A percentile compares a stretch with the other conserved stretches of the same genome.
Conservation (phyloP, 495 filamentous ascomycete species). For the Xylaria cubensis region DNA sequence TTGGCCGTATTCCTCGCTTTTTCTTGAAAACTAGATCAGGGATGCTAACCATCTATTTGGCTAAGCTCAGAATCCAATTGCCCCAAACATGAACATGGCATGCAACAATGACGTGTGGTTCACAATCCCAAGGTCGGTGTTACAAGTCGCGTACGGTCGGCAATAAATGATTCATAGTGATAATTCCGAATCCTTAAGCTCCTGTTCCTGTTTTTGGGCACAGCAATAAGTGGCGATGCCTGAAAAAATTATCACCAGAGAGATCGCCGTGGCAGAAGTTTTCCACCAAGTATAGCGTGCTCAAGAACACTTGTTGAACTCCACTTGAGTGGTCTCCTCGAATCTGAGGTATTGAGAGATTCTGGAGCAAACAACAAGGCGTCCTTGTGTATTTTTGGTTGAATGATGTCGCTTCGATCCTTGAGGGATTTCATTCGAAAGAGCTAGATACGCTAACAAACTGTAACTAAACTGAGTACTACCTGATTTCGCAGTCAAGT, state of each 20-base stretch:
- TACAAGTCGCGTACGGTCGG: neutral
- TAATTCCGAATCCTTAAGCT: neutral
- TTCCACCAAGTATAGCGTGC: neutral
- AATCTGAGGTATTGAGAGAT: neutral
- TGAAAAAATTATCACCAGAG: neutral
- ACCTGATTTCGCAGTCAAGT: neutral
- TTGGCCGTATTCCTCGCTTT: constrained; percentile 22
- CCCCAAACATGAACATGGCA: neutral
- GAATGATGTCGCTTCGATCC: neutral
- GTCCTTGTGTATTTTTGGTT: neutral
- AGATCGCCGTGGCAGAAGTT: neutral
- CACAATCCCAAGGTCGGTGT: neutral
- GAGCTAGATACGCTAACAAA: neutral
- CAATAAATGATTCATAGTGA: constrained; percentile 11
- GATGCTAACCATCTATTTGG: neutral
- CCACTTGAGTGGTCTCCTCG: neutral
- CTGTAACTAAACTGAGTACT: neutral
- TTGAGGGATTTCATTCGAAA: neutral
- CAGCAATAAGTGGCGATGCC: neutral
- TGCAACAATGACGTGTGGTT: neutral
- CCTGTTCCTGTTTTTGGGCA: neutral
- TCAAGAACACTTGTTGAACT: neutral
- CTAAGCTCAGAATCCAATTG: neutral
- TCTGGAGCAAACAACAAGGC: neutral
- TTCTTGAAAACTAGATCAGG: neutral